phyloP scores from a whole-genome alignment of 257 asterid species.

The Agastache rugosa region DNA sequence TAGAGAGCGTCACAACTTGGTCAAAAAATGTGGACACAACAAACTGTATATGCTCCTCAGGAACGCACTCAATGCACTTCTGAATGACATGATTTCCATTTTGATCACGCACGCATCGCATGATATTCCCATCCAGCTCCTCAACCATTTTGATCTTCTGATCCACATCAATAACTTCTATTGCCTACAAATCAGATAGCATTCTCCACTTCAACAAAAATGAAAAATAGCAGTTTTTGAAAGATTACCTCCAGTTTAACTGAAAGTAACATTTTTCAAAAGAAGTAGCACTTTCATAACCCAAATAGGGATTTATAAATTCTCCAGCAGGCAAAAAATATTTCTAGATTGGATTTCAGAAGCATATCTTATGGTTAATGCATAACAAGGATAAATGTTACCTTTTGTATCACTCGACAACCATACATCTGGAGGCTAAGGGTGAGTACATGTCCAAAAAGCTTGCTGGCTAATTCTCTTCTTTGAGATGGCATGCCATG shows the following conservation, averaged over 20 bases:
- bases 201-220: neutral
- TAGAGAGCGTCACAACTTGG: conserved; percentile 90
- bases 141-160: conserved; percentile 92
- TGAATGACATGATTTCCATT: conserved; percentile 95
- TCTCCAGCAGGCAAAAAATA: neutral
- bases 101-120: conserved; percentile 99
- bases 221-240: neutral
- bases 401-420: conserved; percentile 98
- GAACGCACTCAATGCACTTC: conserved; percentile 95
- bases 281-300: neutral
- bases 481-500: conserved; percentile 90
- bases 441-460: conserved; percentile 84
- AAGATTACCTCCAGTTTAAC: neutral
- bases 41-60: conserved; percentile 84
- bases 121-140: conserved; percentile 90
- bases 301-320: neutral
- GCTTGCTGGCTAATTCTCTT: conserved; percentile 83
- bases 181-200: conserved; percentile 60
- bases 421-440: conserved; percentile 99
- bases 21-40: conserved; percentile 76
- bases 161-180: conserved; percentile 91
- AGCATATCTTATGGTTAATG: neutral
- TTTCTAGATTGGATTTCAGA: conserved; percentile 16
- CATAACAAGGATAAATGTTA: conserved; percentile 32
- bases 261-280: neutral